These are phyloP conservation scores for Hypoxylon perforatum DNA, from an alignment of 495 filamentous ascomycete genomes.

Conservation along the genomic window DNA sequence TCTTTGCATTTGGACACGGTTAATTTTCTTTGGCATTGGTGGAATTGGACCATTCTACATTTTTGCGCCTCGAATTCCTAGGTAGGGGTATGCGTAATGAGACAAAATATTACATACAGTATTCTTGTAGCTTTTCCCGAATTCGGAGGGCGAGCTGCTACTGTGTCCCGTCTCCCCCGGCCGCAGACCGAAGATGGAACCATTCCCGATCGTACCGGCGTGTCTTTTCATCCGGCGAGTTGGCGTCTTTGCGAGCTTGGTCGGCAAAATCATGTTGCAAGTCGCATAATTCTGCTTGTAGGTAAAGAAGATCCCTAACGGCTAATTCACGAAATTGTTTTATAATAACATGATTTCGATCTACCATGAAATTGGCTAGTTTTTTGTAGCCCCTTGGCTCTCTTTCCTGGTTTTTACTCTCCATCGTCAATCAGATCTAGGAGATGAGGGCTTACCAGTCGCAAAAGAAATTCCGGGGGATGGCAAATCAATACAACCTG, in stretches of 20 bases:
- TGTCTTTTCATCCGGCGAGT: constrained; percentile 12
- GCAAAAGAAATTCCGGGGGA: background rate
- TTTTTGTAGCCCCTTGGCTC: constrained; percentile 23
- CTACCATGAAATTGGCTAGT: constrained; percentile 32
- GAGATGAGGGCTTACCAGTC: background rate
- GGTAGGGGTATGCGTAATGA: background rate
- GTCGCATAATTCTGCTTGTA: constrained; percentile 48
- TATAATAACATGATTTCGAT: constrained; percentile 40
- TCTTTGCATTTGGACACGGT: constrained; percentile 17
- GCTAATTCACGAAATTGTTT: constrained; percentile 48
- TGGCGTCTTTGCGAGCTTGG: constrained; percentile 32
- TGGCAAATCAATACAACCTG: background rate
- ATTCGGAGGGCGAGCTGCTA: constrained; percentile 18
- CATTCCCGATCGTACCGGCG: constrained; percentile 21
- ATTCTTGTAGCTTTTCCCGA: constrained; percentile 30
- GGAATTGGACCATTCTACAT: too few relatives aligned
- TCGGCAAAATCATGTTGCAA: constrained; percentile 43
- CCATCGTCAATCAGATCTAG: background rate
- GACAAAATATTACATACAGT: constrained; percentile 13
- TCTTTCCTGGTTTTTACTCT: background rate
- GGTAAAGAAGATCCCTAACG: constrained; percentile 49
- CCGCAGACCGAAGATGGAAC: constrained; percentile 20
- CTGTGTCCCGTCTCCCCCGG: constrained; percentile 6
- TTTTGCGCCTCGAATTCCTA: too few relatives aligned
- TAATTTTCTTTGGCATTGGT: too few relatives aligned